These are phyloP conservation scores for Penicillium vulpinum DNA, from an alignment of 2,329 filamentous ascomycete genomes.

Conservation along the genomic window DNA sequence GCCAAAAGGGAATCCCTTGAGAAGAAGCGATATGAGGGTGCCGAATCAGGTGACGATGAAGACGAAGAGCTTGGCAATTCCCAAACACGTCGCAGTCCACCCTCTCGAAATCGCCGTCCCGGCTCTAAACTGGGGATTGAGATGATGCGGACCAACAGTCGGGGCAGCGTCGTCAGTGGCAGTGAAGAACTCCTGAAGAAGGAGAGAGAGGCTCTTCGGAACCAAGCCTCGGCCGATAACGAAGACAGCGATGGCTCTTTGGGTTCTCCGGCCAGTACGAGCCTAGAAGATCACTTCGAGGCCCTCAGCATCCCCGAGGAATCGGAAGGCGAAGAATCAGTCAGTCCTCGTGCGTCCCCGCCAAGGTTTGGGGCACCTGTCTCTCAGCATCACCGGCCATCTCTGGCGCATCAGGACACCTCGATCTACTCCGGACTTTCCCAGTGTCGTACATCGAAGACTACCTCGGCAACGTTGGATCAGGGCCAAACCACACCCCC, in stretches of 20 bases:
- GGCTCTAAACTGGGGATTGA: conserved; percentile 91
- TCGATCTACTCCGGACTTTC: conserved; percentile 22
- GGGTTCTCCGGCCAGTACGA: conserved; percentile 25
- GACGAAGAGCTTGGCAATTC: conserved; percentile 79
- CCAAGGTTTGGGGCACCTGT: not conserved
- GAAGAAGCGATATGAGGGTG: conserved; percentile 69
- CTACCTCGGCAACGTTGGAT: conserved; percentile 14
- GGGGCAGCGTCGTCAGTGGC: conserved; percentile 69
- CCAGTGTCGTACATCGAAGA: not conserved
- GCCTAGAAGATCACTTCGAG: conserved; percentile 35
- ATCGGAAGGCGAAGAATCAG: conserved; percentile 32
- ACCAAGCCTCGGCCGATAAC: conserved; percentile 20
- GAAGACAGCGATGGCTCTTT: conserved; percentile 26
- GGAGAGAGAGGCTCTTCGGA: conserved; percentile 37
- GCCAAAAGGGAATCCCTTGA: conserved; percentile 75
- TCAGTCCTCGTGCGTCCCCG: conserved; percentile 26
- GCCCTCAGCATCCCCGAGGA: conserved; percentile 39
- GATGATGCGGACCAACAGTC: conserved; percentile 96
- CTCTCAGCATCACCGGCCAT: conserved; percentile 14
- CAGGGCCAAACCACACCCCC: conserved; percentile 37
- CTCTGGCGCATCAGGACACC: conserved; percentile 19
- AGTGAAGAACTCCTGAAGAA: conserved; percentile 42
- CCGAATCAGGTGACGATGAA: conserved; percentile 90
- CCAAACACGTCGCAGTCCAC: conserved; percentile 53
- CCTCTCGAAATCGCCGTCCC: conserved; percentile 59